Percentiles rank a stretch among this genome's conserved stretches.
Evolutionary conservation across 305 asterid genomes (phyloP).

Genomic region (Withania somnifera): DNA sequence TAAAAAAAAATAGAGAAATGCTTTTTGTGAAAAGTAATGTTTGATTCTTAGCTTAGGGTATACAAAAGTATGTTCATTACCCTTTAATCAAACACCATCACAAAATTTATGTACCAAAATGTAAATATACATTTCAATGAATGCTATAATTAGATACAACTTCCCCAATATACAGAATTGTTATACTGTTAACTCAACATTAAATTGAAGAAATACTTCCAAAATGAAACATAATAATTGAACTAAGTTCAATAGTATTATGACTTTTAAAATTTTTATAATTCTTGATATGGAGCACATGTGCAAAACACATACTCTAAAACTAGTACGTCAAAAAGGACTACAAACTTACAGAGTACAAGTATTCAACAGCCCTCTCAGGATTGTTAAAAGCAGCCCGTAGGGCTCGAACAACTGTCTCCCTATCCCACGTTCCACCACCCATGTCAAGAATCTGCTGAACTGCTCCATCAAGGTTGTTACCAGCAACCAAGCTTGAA

Average conservation of each 20-base stretch:
- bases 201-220: neutral
- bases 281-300: neutral
- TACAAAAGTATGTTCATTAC: neutral
- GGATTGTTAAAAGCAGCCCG: slow-evolving; percentile 87
- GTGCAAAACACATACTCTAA: neutral
- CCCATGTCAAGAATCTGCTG: slow-evolving; percentile 89
- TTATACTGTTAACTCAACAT: neutral
- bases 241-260: too few species aligned
- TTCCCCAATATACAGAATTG: neutral
- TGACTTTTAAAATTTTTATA: neutral
- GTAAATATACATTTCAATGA: neutral
- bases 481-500: slow-evolving; percentile 63
- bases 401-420: slow-evolving; percentile 75
- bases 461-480: slow-evolving; percentile 50
- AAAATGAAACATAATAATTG: neutral
- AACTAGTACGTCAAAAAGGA: neutral
- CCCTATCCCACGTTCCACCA: slow-evolving; percentile 88
- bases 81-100: neutral
- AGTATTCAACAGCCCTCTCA: slow-evolving; percentile 86
- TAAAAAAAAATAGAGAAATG: neutral
- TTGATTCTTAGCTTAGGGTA: neutral
- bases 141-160: neutral
- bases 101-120: neutral
- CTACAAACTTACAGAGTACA: slow-evolving; percentile 50
- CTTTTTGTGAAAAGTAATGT: neutral